phyloP scores from a whole-genome alignment of 768 basidiomycete genomes.

The Cystofilobasidium capitatum region DNA sequence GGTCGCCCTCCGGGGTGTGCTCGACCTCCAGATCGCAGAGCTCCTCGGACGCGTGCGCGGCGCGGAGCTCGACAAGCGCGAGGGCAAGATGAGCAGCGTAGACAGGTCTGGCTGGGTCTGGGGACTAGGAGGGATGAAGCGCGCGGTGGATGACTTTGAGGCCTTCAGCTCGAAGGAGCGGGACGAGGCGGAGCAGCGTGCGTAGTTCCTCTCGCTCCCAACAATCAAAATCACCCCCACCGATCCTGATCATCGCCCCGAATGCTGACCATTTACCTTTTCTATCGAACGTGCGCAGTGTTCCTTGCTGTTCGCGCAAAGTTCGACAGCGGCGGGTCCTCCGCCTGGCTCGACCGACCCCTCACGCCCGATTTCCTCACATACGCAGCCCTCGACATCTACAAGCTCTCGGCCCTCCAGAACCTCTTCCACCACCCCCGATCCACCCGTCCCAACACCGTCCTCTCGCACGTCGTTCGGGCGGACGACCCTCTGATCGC shows the following conservation, averaged over 20 bases:
- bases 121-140: constrained; percentile 5
- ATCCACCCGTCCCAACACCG: constrained; percentile 12
- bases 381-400: constrained; percentile 45
- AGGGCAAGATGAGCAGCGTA: neutral
- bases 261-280: neutral
- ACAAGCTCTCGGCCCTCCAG: constrained; percentile 41
- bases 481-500: neutral
- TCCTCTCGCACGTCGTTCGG: neutral
- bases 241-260: no score
- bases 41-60: constrained; percentile 36
- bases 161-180: neutral
- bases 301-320: constrained; percentile 38
- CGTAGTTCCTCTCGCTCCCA: constrained; percentile 19
- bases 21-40: constrained; percentile 45
- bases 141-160: neutral
- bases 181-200: constrained; percentile 37
- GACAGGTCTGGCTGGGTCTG: neutral
- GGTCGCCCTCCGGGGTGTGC: constrained; percentile 36
- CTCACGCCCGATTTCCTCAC: constrained; percentile 40
- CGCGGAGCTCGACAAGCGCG: constrained; percentile 34
- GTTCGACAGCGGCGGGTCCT: constrained; percentile 38
- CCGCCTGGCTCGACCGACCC: constrained; percentile 41
- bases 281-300: neutral
- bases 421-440: constrained; percentile 36
- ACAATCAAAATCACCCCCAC: no score